phyloP scores from a whole-genome alignment of 176 grass and related monocot genomes.

The Miscanthus lutarioriparius region DNA sequence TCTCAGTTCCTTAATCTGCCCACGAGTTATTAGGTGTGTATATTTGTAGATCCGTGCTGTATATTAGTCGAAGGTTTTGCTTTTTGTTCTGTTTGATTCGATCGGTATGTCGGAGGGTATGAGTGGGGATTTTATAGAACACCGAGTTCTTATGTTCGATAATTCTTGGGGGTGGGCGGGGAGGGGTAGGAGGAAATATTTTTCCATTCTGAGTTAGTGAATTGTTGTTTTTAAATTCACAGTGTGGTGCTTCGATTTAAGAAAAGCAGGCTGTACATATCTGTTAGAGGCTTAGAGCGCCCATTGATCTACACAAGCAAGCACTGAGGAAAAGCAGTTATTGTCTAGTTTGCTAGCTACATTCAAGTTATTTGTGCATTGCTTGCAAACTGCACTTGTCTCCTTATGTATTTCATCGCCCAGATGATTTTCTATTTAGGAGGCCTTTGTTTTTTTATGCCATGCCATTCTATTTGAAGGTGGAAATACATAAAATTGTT shows the following conservation, averaged over 20 bases:
- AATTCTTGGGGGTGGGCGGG: not conserved
- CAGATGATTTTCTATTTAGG: not conserved
- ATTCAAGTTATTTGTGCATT: not conserved
- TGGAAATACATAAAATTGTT: not conserved
- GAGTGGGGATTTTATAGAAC: not conserved
- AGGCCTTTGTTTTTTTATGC: not conserved
- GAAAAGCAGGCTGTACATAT: not conserved
- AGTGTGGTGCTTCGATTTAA: not conserved
- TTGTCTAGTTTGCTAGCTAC: not conserved
- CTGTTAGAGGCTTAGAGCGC: not conserved
- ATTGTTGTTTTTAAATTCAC: not conserved
- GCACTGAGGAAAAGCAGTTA: not conserved
- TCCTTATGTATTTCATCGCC: not conserved
- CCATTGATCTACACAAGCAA: not conserved
- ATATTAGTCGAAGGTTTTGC: not conserved
- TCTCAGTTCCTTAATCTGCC: not conserved
- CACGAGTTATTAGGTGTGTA: not conserved
- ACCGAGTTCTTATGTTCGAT: not conserved
- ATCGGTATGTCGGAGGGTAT: not conserved
- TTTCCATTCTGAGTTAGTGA: not conserved
- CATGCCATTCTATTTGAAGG: not conserved
- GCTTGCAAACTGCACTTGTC: not conserved
- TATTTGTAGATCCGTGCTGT: constrained; percentile 11
- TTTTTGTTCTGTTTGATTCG: not conserved
- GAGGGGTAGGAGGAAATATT: not conserved